Evolutionary conservation across 148 eudicot species (phyloP), one percentile per base, ranked within the genome.

Genomic region (Rhododendron griersonianum): DNA sequence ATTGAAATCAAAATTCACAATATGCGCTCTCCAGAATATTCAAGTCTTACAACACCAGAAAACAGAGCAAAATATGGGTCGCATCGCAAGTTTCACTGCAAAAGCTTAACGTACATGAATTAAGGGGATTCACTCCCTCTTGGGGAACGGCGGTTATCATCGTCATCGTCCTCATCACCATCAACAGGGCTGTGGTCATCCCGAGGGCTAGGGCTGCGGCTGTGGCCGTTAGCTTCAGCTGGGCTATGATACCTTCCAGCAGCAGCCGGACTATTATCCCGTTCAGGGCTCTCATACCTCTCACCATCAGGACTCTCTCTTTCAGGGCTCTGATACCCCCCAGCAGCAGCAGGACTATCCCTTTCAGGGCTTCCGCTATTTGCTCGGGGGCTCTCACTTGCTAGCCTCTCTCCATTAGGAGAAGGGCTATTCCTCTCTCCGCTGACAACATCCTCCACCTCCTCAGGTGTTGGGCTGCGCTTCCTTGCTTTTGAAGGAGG

Each of bases 381-480:
- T 47, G 87, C 90, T 87, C 89, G 83, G 6, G 98, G 98, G 86
- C 98, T 94, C 53, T 83, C 88, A 5, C 57, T 61, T 73, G 87
- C 87, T 84, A 83, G 11, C 85, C 90, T 65, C 65, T 15, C 90
- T 67, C 92, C 87, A 86, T 85, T 48, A 77, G 90, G 89, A 57
- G 90, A 83, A 33, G 83, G 88, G 78, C 85, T 87, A 74, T 78
- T 87, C 78, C 91, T 88, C 35, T 91, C 90, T 30, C 87, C 73
- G 5, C 83, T 86, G 76, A 87, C 89, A 48, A 85, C 87, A 1
- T 88, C 91, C 50, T 90, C 50, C 3, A 87, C 91, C 53, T 90
- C 92, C 65, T 89, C 92, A 45, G 96, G 95, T 51, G 96, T 87
- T 59, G 87, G 95, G 83, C 93, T 91, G 87, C 71, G 93, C 87